Percentiles rank a stretch among this genome's conserved stretches.
Evolutionary conservation across 768 basidiomycete species (phyloP).

Genomic region (Serpula lacrymans): DNA sequence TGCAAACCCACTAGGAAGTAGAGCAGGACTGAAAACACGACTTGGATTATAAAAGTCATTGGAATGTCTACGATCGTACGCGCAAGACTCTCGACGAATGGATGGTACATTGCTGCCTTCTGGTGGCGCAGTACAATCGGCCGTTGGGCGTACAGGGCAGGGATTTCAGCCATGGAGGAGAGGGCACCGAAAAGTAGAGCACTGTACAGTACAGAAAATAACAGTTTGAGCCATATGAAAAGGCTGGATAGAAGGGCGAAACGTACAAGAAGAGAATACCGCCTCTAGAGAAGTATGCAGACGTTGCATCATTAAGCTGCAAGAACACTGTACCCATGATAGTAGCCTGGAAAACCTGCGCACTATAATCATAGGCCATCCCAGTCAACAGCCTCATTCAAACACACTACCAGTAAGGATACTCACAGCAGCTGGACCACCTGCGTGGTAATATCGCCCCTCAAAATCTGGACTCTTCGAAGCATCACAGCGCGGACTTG

Average conservation of each 20-base stretch:
- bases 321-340: conserved; percentile 68
- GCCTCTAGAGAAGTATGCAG: conserved; percentile 57
- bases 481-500: conserved; percentile 45
- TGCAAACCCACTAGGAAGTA: conserved; percentile 59
- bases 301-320: conserved; percentile 48
- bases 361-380: conserved; percentile 23
- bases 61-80: conserved; percentile 62
- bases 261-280: conserved; percentile 49
- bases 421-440: conserved; percentile 16
- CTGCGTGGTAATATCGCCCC: conserved; percentile 34
- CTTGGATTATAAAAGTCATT: conserved; percentile 45
- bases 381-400: neutral
- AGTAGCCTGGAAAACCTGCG: conserved; percentile 29
- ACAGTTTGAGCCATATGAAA: neutral
- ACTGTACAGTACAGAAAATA: conserved; percentile 3
- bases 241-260: neutral
- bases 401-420: neutral
- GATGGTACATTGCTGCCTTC: conserved; percentile 61
- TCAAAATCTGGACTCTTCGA: conserved; percentile 42
- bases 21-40: conserved; percentile 44
- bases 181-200: conserved; percentile 36
- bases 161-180: conserved; percentile 49
- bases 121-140: conserved; percentile 57
- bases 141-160: conserved; percentile 51
- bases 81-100: conserved; percentile 52